Base-by-base conservation (phyloP, 495 filamentous ascomycete genomes). In the Penicillium pulvis region DNA sequence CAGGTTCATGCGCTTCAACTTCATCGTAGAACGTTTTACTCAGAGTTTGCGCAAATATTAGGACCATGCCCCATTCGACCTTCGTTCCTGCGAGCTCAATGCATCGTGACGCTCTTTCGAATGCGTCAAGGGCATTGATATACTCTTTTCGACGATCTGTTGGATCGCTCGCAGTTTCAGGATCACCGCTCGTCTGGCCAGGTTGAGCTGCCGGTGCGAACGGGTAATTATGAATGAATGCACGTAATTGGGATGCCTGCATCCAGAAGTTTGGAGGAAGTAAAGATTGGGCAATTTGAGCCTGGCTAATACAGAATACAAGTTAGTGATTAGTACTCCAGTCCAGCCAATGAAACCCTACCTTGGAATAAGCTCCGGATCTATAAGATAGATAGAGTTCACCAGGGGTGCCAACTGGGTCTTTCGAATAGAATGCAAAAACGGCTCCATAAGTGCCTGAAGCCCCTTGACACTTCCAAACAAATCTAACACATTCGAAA, bases 11-110 rank as follows among this genome's bases (percentile, higher is more conserved):
- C 42, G 75, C 56, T 23, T 74, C 71, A 11, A 82, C 71, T 23
- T 79, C 68, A 1, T 71, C 64, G 19, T 81, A 64, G 58, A 83
- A 84, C 1, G 64, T 58, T 7, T 74, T 64, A 1, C 75, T 74
- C 7, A 83, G 61, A 19, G 77, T 77, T 16, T 82, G 72, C 11
- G 70, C 74, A 75, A 72, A 83, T 17, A 66, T 30, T 12, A 66
- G 31, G 4, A 62, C 51, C 60, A 66, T 69, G 0, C 63, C 63
- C 16, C 46, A 23, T 44, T 69, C 66, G 1, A 66, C 30, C 43
- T 64, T 54, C 2, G 60, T 53, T 0, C 66, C 66, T 1, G 66
- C 66, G 7, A 69, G 56, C 41, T 69, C 63, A 0, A 66, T 26
- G 14, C 60, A 58, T 9, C 66, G 63, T 14, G 26, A 42, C 6